Evolutionary conservation across 2,329 filamentous ascomycete species (phyloP).

Genomic region (Diaporthe ampelina): DNA sequence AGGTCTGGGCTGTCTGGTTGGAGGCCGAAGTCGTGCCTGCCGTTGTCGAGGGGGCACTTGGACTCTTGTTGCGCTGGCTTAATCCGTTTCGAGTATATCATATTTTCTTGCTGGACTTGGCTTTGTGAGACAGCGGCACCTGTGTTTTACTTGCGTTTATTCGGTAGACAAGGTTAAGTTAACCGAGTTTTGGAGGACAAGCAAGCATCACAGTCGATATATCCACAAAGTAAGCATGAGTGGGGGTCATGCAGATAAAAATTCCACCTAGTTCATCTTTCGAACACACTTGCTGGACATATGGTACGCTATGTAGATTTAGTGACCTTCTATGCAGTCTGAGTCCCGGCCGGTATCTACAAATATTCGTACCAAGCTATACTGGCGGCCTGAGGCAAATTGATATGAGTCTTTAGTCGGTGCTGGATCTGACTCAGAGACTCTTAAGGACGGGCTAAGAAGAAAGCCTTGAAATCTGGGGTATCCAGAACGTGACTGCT

Average conservation of each 20-base stretch:
- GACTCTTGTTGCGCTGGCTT: too few species aligned
- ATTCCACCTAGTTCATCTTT: background rate
- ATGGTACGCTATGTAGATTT: background rate
- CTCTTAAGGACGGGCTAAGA: background rate
- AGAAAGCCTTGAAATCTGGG: too few species aligned
- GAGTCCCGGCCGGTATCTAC: too few species aligned
- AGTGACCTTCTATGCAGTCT: background rate
- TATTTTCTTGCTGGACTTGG: too few species aligned
- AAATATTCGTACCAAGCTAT: background rate
- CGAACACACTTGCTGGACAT: background rate
- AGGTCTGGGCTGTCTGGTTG: background rate
- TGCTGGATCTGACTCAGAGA: background rate
- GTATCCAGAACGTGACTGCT: background rate
- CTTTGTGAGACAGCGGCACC: too few species aligned
- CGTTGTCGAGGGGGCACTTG: slow-evolving; percentile 1
- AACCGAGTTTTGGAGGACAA: background rate
- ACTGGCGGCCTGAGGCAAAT: too few species aligned
- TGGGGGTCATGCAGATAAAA: background rate
- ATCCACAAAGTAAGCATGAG: background rate
- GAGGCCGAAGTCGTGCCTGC: background rate
- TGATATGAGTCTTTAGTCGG: too few species aligned
- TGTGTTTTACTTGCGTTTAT: background rate
- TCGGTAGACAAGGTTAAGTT: background rate
- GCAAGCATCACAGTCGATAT: background rate
- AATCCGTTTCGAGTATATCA: too few species aligned